These are phyloP conservation scores for Chenopodium album DNA, from an alignment of 148 eudicot species.

Conservation along the genomic window DNA sequence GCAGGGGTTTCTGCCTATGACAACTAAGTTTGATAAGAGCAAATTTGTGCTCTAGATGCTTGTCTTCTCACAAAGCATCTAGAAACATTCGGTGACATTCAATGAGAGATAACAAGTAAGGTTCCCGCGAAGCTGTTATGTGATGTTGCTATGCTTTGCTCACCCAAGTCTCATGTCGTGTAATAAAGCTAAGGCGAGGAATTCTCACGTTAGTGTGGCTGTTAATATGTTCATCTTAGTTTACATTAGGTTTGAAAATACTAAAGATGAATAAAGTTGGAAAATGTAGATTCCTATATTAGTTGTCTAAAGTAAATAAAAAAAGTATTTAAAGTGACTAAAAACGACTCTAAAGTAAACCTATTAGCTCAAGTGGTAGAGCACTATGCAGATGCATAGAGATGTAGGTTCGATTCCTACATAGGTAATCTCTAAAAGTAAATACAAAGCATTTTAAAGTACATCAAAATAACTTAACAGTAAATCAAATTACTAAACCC, in stretches of 20 bases:
- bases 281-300: too few species aligned
- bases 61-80: conserved; percentile 33
- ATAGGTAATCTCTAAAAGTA: too few species aligned
- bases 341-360: too few species aligned
- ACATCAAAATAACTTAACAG: too few species aligned
- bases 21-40: conserved; percentile 30
- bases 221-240: conserved; percentile 28
- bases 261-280: too few species aligned
- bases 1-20: neutral
- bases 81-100: neutral
- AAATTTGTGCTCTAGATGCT: conserved; percentile 40
- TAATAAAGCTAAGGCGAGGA: conserved; percentile 26
- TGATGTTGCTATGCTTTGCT: conserved; percentile 29
- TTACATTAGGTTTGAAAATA: neutral
- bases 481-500: too few species aligned
- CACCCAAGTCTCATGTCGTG: conserved; percentile 18
- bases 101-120: conserved; percentile 36
- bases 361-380: too few species aligned
- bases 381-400: too few species aligned
- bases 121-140: conserved; percentile 42
- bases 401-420: too few species aligned
- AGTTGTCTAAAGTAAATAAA: too few species aligned
- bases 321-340: too few species aligned
- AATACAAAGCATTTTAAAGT: too few species aligned
- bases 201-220: conserved; percentile 35